Evolutionary conservation across 352 stramenopile genomes (phyloP).

Genomic region (Pythium aquatile): DNA sequence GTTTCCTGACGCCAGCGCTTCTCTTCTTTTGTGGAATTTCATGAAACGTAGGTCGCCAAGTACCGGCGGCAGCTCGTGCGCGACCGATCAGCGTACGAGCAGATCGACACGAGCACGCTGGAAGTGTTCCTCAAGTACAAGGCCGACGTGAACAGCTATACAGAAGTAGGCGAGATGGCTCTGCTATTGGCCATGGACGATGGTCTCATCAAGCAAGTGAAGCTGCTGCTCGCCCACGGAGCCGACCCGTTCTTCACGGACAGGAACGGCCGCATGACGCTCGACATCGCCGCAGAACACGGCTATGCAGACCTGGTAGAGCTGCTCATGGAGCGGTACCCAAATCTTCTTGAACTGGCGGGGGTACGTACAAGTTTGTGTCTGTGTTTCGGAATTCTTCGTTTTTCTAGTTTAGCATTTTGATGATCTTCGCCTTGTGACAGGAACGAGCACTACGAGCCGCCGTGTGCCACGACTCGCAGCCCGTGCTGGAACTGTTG

Average conservation of each 20-base stretch:
- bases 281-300: conserved; percentile 42
- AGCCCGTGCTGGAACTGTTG: conserved; percentile 16
- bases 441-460: conserved; percentile 21
- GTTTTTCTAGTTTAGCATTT: background rate
- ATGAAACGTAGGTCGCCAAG: conserved; percentile 28
- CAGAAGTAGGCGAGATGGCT: conserved; percentile 36
- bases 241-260: conserved; percentile 32
- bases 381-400: background rate
- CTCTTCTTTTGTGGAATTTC: background rate
- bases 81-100: conserved; percentile 37
- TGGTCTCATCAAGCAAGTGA: conserved; percentile 46
- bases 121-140: conserved; percentile 36
- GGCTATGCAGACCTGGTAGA: conserved; percentile 42
- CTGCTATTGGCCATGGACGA: conserved; percentile 40
- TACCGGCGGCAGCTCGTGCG: conserved; percentile 31
- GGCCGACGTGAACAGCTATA: conserved; percentile 32
- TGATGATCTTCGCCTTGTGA: background rate
- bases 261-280: conserved; percentile 29
- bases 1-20: too few relatives aligned
- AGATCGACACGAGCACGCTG: conserved; percentile 44
- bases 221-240: conserved; percentile 38
- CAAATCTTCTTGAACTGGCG: conserved; percentile 11
- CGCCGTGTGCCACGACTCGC: conserved; percentile 18
- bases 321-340: conserved; percentile 25
- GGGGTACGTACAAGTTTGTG: conserved; percentile 10